Base-by-base conservation (phyloP, 2,329 filamentous ascomycete species). In the Xylariales sp. region DNA sequence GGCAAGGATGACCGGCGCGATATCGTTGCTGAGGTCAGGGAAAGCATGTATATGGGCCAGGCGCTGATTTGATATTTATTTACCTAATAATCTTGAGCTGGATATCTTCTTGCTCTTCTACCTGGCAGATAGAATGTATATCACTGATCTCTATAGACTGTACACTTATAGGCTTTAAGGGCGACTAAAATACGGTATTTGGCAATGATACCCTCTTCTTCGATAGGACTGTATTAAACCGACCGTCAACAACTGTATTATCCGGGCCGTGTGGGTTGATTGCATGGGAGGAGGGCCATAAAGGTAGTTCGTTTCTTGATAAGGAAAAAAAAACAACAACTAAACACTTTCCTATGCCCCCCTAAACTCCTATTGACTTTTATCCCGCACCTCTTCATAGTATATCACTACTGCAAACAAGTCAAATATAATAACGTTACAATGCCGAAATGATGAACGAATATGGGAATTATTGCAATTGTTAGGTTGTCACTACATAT, bases 1-100 rank as follows among this genome's bases (percentile, higher is more conserved):
- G 95, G 94, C 69, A 95, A 92, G 79, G 88, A 94, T 69, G 96
- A 98, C 79, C 85, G 96, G 61, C 92, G 91, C 77, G 95, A 98
- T 80, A 88, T 98, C 36, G 94, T 98, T 41, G 89, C 90, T 41
- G 96, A 98, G 80, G 94, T 99, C 28, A 91, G 93, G 80, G 91
- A 96, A 77, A 96, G 90, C 72, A 94, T 94, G 92, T 94, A 90
- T 77, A 91, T 89, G 82, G 92, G 92, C 57, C 90, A 93, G 78
- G 91, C 92, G 48, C 82, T 94, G 75, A 91, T 94, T 66, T 93
- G 85, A 68, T 63, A 46, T 52, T 48, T 18, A 18, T n/a, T 9
- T 32, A 56, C 9, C 5, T 53, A 30, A 54, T 49, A 16, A 53
- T 63, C 8, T 16, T 53, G 10, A 18, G 43, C 12, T 32, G 5